Base-by-base conservation (phyloP, 2,329 filamentous ascomycete genomes). In the Ceratocystis alfenasii region DNA sequence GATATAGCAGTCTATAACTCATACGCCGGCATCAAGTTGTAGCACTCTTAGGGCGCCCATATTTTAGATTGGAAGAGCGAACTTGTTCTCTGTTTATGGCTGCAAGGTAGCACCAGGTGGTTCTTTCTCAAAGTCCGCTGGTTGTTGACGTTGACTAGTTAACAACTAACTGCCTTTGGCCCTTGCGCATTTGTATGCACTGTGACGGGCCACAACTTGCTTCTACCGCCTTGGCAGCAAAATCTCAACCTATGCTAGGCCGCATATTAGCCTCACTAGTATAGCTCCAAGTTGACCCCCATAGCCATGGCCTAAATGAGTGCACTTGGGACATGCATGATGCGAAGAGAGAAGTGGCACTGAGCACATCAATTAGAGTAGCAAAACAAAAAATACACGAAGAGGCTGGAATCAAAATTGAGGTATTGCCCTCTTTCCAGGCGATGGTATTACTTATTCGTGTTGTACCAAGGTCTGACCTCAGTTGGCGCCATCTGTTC, bases 401-500 rank as follows among this genome's bases (percentile, higher is more conserved):
- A 25, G 46, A 15, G 36, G 36, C 36, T 41, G 36, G 36, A 41
- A 12, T 41, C 36, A 12, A 12, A 12, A 41, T 41, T 41, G 36
- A 15, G 36, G 36, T 41, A 41, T 41, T 41, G 36, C 36, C 36
- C 36, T 41, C 36, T 10, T 12, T 15, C 36, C 36, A 41, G 36
- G 36, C 36, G 36, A 41, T 41, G 46, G 22, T 20, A 48, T 25
- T 28, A 25, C 50, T 15, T 55, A 25, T 15, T 55, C 12, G 12
- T 33, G 53, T 57, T 28, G 28, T 22, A 57, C 53, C 25, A 12
- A 30, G 30, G 53, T 22, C 30, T 5, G 10, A 5, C 53, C 15
- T 57, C 53, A 57, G 28, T 30, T 57, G 22, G 53, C 53, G 28
- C 53, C 53, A 57, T 57, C 53, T 30, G 53, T 57, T 57, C 53